Percentiles rank a stretch among this genome's conserved stretches.
Conservation (phyloP, 306 rosid species). For the Castanea crenata region DNA sequence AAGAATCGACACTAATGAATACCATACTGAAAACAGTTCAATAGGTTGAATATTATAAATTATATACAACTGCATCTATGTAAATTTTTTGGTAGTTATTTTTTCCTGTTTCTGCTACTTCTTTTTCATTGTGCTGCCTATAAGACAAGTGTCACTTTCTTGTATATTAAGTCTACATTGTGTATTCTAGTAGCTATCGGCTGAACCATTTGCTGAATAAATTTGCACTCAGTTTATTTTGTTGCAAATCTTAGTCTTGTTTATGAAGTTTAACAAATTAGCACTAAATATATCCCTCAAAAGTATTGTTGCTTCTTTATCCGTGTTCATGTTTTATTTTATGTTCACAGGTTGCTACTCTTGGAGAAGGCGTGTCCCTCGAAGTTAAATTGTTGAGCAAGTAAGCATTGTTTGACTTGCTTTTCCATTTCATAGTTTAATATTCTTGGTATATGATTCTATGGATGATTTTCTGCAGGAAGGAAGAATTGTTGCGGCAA, state of each 20-base stretch:
- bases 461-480: constrained; percentile 58
- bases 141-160: not conserved
- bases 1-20: not conserved
- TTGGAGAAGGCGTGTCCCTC: constrained; percentile 96
- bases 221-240: not conserved
- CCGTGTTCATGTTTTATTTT: constrained; percentile 17
- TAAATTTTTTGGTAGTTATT: not conserved
- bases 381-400: constrained; percentile 94
- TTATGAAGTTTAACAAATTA: not conserved
- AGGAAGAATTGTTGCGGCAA: constrained; percentile 94
- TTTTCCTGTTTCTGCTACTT: not conserved
- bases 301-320: constrained; percentile 9
- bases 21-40: not conserved
- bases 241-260: not conserved
- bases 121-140: not conserved
- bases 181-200: constrained; percentile 1
- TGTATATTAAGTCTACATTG: not conserved
- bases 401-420: constrained; percentile 35
- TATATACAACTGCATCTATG: too few relatives aligned
- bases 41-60: too few relatives aligned
- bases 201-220: not conserved
- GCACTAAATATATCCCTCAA: not conserved
- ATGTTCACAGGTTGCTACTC: constrained; percentile 74
- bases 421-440: constrained; percentile 14
- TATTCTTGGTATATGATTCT: constrained; percentile 25